Evolutionary conservation across 1,139 yeast genomes (phyloP).

Genomic region (Suhomyces bribrorum): DNA sequence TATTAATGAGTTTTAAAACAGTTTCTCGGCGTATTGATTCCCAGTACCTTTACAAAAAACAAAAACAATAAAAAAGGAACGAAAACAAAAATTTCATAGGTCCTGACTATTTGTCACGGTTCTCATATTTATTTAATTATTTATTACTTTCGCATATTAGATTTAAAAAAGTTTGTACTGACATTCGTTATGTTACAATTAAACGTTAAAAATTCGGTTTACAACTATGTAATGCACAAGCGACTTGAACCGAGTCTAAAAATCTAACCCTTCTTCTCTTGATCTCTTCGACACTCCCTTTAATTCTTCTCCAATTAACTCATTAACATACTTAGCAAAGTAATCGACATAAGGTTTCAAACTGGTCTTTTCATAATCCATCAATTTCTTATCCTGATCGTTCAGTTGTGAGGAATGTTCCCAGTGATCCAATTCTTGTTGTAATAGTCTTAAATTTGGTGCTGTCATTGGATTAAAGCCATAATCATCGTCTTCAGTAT

Average conservation of each 20-base stretch:
- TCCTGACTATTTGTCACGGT: too few species aligned
- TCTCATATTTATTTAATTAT: not conserved
- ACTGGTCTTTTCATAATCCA: conserved; percentile 65
- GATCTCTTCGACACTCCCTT: conserved; percentile 46
- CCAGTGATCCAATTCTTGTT: conserved; percentile 53
- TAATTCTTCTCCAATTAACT: conserved; percentile 57
- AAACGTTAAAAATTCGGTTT: not conserved
- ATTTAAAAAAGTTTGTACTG: too few species aligned
- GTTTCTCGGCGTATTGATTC: too few species aligned
- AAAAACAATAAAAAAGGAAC: too few species aligned
- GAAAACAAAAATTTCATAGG: too few species aligned
- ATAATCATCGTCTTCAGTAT: conserved; percentile 40
- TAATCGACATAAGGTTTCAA: conserved; percentile 73
- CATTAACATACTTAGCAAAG: conserved; percentile 64
- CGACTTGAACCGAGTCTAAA: conserved; percentile 17
- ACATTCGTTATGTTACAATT: not conserved
- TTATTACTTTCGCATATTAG: not conserved
- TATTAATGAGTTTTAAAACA: too few species aligned
- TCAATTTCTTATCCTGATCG: conserved; percentile 21
- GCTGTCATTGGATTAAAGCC: conserved; percentile 79
- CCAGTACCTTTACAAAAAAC: too few species aligned
- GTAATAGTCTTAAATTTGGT: conserved; percentile 70
- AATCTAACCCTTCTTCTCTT: conserved; percentile 36
- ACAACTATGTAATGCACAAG: not conserved
- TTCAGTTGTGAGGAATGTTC: conserved; percentile 34